Evolutionary conservation across 164 flowering plant genomes (phyloP).

Genomic region (Buxus sempervirens): DNA sequence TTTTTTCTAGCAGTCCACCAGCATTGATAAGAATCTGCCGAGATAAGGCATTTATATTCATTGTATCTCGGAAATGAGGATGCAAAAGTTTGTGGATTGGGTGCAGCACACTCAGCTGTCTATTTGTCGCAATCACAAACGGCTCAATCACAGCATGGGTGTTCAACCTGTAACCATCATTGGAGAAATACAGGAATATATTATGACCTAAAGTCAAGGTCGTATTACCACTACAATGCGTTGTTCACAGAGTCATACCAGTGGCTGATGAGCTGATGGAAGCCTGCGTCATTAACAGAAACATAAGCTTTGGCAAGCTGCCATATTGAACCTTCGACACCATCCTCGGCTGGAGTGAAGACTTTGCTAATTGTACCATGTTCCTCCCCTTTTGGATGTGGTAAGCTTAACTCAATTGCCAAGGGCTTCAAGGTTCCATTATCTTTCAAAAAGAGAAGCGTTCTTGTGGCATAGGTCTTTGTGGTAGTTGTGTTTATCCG

Average conservation of each 20-base stretch:
- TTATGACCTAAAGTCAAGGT: background rate
- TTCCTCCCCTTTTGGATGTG: slow-evolving; percentile 66
- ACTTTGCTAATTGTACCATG: slow-evolving; percentile 63
- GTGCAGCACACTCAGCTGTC: slow-evolving; percentile 80
- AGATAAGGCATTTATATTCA: slow-evolving; percentile 81
- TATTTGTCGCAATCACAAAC: slow-evolving; percentile 74
- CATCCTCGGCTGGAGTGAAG: slow-evolving; percentile 61
- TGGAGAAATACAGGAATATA: background rate
- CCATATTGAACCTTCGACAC: slow-evolving; percentile 67
- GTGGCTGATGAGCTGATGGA: slow-evolving; percentile 89
- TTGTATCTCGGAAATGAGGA: slow-evolving; percentile 88
- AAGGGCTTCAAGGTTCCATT: slow-evolving; percentile 77
- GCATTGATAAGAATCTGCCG: slow-evolving; percentile 82
- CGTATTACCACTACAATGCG: background rate
- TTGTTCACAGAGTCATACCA: slow-evolving; percentile 40
- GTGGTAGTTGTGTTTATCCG: slow-evolving; percentile 61
- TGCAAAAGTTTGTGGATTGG: slow-evolving; percentile 80
- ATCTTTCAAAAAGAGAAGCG: slow-evolving; percentile 61
- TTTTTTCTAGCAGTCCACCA: slow-evolving; percentile 64
- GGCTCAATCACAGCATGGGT: slow-evolving; percentile 92
- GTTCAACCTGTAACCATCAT: slow-evolving; percentile 56
- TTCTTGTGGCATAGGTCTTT: slow-evolving; percentile 75
- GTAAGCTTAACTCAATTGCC: slow-evolving; percentile 85
- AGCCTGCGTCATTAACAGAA: slow-evolving; percentile 84
- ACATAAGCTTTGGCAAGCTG: slow-evolving; percentile 93